Conservation (phyloP, 2,329 filamentous ascomycete genomes). For the Pestalotiopsis fici region DNA sequence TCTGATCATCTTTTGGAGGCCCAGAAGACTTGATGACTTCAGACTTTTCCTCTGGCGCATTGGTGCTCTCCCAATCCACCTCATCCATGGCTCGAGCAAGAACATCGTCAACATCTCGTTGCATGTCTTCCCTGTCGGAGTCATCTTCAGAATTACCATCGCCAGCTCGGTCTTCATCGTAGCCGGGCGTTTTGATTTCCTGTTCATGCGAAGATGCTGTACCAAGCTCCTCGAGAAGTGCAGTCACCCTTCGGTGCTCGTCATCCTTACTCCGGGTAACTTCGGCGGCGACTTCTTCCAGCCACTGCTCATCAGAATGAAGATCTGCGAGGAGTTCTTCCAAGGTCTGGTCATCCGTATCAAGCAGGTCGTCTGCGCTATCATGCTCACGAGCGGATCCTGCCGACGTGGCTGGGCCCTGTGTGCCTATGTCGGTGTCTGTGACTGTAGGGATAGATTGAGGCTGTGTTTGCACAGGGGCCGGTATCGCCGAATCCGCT, state of each 20-base stretch:
- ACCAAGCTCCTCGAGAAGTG: conserved; percentile 32
- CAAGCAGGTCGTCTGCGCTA: conserved; percentile 39
- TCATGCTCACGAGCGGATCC: conserved; percentile 14
- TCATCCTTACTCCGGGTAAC: conserved; percentile 20
- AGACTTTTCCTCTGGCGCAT: conserved; percentile 2
- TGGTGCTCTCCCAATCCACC: conserved; percentile 33
- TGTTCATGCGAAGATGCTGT: conserved; percentile 17
- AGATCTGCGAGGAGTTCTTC: conserved; percentile 52
- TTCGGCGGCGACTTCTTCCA: conserved; percentile 31
- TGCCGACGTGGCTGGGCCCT: conserved; percentile 6
- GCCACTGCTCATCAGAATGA: conserved; percentile 30
- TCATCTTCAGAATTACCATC: conserved; percentile 25
- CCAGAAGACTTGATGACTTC: not conserved
- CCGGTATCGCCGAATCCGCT: conserved; percentile 19
- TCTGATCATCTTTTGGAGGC: not conserved
- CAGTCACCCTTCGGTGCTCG: conserved; percentile 31
- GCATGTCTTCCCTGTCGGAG: conserved; percentile 54
- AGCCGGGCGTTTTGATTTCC: not conserved
- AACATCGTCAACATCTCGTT: conserved; percentile 42
- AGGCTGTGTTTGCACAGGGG: not conserved
- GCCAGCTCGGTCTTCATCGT: not conserved
- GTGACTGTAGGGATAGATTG: not conserved
- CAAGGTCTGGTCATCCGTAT: conserved; percentile 52
- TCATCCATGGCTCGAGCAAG: conserved; percentile 50
- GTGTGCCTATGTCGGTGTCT: conserved; percentile 10